Conservation (phyloP, 2,329 filamentous ascomycete species). For the Cordyceps cateniannulata region DNA sequence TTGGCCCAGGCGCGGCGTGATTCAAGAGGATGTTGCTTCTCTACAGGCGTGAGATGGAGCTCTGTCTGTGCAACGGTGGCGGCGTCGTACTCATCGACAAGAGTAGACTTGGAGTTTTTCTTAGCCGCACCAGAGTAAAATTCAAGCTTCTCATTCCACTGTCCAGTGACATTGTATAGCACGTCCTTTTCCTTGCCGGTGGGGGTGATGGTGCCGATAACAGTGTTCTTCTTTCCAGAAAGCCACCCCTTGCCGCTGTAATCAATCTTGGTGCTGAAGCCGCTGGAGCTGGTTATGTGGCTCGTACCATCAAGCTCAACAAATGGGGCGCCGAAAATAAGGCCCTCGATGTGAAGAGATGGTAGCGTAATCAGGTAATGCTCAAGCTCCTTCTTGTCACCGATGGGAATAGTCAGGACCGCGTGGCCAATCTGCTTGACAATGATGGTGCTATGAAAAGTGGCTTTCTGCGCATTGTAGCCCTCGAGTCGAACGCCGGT, state of each 20-base stretch:
- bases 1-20: conserved; percentile 82
- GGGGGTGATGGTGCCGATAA: conserved; percentile 67
- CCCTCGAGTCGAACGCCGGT: conserved; percentile 75
- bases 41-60: conserved; percentile 64
- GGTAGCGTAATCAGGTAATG: conserved; percentile 89
- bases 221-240: conserved; percentile 90
- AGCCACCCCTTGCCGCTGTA: conserved; percentile 94
- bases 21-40: conserved; percentile 80
- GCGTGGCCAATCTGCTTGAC: conserved; percentile 94
- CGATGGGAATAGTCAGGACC: conserved; percentile 62
- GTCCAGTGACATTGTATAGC: conserved; percentile 76
- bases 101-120: conserved; percentile 39
- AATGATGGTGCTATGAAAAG: conserved; percentile 87
- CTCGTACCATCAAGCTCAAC: conserved; percentile 83
- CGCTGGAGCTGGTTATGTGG: conserved; percentile 79
- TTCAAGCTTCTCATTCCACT: conserved; percentile 81
- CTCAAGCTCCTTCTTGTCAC: conserved; percentile 40
- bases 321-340: conserved; percentile 81
- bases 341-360: conserved; percentile 84
- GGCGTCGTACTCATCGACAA: conserved; percentile 57
- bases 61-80: conserved; percentile 53
- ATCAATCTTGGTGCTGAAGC: conserved; percentile 83
- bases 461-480: conserved; percentile 95
- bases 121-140: conserved; percentile 61
- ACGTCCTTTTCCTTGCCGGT: conserved; percentile 66